Conservation (phyloP, 2,329 filamentous ascomycete species). For the Capronia coronata region DNA sequence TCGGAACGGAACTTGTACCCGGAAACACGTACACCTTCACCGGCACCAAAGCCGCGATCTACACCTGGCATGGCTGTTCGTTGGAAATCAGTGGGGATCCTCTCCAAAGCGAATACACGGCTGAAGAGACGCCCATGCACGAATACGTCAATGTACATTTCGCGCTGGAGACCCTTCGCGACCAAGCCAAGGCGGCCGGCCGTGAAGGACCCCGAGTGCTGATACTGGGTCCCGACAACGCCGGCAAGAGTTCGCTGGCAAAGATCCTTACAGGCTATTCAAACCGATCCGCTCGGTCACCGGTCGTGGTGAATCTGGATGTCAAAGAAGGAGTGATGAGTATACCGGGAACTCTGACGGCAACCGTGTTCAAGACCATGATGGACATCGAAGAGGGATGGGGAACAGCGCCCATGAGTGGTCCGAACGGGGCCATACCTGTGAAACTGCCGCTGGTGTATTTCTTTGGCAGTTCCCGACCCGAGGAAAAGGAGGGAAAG, state of each 20-base stretch:
- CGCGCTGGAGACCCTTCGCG: slow-evolving; percentile 67
- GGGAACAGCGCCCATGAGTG: slow-evolving; percentile 85
- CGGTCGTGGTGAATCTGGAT: slow-evolving; percentile 78
- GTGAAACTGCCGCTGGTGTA: slow-evolving; percentile 91
- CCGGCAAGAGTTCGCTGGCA: slow-evolving; percentile 76
- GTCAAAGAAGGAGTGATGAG: slow-evolving; percentile 71
- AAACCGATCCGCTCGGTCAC: slow-evolving; percentile 64
- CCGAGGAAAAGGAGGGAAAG: slow-evolving; percentile 60
- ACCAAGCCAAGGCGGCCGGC: slow-evolving; percentile 48
- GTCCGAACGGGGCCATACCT: slow-evolving; percentile 70
- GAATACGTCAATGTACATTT: slow-evolving; percentile 82
- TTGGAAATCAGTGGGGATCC: slow-evolving; percentile 66
- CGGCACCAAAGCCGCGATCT: slow-evolving; percentile 77
- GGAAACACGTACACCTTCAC: slow-evolving; percentile 74
- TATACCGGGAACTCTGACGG: slow-evolving; percentile 74
- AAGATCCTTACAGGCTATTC: slow-evolving; percentile 76
- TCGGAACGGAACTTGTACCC: slow-evolving; percentile 84
- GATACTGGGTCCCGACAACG: slow-evolving; percentile 68
- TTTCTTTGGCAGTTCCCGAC: slow-evolving; percentile 62
- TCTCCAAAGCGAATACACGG: slow-evolving; percentile 58
- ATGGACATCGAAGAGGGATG: slow-evolving; percentile 85
- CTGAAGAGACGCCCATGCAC: slow-evolving; percentile 74
- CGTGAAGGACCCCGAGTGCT: slow-evolving; percentile 71
- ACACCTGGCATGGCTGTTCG: slow-evolving; percentile 85
- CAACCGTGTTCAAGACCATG: slow-evolving; percentile 77